Evolutionary conservation across 805 yeast genomes (phyloP), one percentile per base, ranked within the genome.

Genomic region (Sugiyamaella chiloensis): DNA sequence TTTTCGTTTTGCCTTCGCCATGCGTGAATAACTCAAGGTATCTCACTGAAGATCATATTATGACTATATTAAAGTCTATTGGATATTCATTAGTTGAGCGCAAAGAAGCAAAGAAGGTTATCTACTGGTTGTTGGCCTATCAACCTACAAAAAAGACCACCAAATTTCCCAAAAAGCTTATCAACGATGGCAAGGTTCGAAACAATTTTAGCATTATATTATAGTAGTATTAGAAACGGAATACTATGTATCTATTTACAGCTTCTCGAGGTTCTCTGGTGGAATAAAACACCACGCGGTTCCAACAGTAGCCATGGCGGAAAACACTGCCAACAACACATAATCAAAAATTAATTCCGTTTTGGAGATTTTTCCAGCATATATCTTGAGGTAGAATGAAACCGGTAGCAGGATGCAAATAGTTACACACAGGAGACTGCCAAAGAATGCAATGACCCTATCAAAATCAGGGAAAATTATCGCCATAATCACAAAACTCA

Each of bases 1-100:
- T 91, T 60, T 64, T 91, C 9, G 98, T 91, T 5, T 67, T 91
- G 2, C 99, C 99, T 0, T 70, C 85, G 29, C 96, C 98, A 0
- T 91, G 99, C 61, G 70, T 87, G 1, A 63, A 69, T 6, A 90
- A 91, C 62, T 89, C 97, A 0, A 72, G 98, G 39, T 91, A 90
- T 61, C 79, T 83, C 63, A 75, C 78, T 52, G 69, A 71, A 32
- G 61, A 59, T 0, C 64, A 62, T 21, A 66, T 78, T 36, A 54
- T 62, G 1, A 61, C 64, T 1, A 74, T 89, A 9, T 74, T 84
- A 78, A 27, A 50, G 0, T 56, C 70, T 5, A 65, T 87, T n/a
- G 96, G 96, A 0, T 88, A 80, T 53, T 52, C 48, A 5, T 51
- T 69, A 29, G 42, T 72, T 3, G 60, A 69, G 40, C 69, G 72